Conservation (phyloP, 2,329 filamentous ascomycete genomes). For the Aureobasidium lini region DNA sequence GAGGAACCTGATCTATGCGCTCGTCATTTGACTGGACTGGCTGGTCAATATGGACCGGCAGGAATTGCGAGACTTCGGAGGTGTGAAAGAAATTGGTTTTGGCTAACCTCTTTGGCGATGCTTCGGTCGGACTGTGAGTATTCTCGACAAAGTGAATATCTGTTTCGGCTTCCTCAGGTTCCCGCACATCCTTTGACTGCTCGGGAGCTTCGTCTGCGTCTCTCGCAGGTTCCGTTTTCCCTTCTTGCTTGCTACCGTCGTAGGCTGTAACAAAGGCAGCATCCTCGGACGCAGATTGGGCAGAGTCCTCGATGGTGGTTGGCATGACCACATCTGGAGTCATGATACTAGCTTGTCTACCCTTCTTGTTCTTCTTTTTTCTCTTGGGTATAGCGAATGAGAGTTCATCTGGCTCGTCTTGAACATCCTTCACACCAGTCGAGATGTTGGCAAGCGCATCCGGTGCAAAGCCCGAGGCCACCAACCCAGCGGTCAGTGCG, state of each 20-base stretch:
- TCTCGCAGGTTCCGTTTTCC: too few relatives aligned
- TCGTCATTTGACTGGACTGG: background rate
- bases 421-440: conserved; percentile 9
- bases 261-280: background rate
- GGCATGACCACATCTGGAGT: background rate
- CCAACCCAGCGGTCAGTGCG: conserved; percentile 29
- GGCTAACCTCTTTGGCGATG: background rate
- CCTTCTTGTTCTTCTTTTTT: conserved; percentile 40
- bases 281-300: background rate
- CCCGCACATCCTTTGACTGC: too few relatives aligned
- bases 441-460: conserved; percentile 9
- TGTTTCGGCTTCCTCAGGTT: too few relatives aligned
- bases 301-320: too few relatives aligned
- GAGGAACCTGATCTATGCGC: background rate
- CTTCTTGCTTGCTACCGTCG: background rate
- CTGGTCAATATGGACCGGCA: conserved; percentile 18
- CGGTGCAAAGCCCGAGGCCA: conserved; percentile 27
- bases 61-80: conserved; percentile 22
- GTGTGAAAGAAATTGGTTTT: conserved; percentile 17
- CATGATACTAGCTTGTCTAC: conserved; percentile 31
- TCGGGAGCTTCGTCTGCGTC: too few relatives aligned
- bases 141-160: background rate
- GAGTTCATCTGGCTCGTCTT: conserved; percentile 24
- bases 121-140: background rate
- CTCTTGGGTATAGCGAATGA: conserved; percentile 29